Conservation (phyloP, 2,329 filamentous ascomycete species). For the Fusarium sp. region DNA sequence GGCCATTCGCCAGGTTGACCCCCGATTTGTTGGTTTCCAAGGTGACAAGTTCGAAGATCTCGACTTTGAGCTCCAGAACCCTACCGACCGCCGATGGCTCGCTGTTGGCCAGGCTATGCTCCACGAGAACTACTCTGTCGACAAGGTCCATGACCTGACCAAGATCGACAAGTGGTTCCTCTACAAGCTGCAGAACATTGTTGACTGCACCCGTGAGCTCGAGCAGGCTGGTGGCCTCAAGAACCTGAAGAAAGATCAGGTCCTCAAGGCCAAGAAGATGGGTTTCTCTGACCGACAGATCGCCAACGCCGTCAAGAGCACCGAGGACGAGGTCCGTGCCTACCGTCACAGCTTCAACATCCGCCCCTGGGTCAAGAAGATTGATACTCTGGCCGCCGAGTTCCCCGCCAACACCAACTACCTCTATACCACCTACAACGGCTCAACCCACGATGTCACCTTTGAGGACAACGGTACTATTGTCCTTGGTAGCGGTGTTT, state of each 20-base stretch:
- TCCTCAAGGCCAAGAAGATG: conserved; percentile 95
- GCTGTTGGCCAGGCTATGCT: conserved; percentile 98
- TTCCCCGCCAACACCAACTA: conserved; percentile 97
- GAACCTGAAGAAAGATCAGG: conserved; percentile 87
- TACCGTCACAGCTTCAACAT: conserved; percentile 89
- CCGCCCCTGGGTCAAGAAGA: conserved; percentile 97
- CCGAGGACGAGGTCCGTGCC: conserved; percentile 91
- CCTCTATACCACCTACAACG: conserved; percentile 98
- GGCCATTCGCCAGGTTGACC: conserved; percentile 97
- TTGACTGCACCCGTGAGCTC: conserved; percentile 89
- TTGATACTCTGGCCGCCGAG: conserved; percentile 96
- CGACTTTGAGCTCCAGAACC: conserved; percentile 90
- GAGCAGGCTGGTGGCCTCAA: conserved; percentile 87
- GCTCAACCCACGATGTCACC: conserved; percentile 90
- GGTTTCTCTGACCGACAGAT: conserved; percentile 99
- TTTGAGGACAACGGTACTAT: conserved; percentile 94
- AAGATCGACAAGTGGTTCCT: conserved; percentile 99
- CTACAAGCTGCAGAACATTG: conserved; percentile 97
- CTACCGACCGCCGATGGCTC: conserved; percentile 96
- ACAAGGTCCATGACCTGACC: conserved; percentile 91
- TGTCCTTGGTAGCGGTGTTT: conserved; percentile 94
- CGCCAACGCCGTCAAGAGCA: conserved; percentile 84
- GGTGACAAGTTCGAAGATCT: conserved; percentile 95
- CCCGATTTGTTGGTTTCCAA: conserved; percentile 92
- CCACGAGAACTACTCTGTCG: conserved; percentile 94